Percentiles rank a stretch among this genome's conserved stretches.
Conservation (phyloP, 148 eudicot genomes). For the Cornus florida region DNA sequence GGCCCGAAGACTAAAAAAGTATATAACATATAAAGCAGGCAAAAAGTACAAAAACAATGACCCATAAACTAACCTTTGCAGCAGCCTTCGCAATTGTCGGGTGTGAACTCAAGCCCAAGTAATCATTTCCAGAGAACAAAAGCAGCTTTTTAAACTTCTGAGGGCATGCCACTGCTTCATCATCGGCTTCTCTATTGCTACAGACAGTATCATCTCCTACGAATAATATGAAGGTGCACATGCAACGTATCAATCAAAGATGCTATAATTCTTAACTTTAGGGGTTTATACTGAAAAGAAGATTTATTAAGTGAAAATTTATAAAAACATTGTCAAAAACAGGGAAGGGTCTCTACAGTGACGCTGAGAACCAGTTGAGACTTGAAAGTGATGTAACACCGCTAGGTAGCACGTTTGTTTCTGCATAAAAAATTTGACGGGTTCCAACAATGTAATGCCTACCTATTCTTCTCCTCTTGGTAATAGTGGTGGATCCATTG, state of each 20-base stretch:
- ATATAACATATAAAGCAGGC: background rate
- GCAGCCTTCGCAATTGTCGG: conserved; percentile 75
- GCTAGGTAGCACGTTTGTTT: too few relatives aligned
- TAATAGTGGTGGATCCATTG: too few relatives aligned
- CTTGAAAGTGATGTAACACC: too few relatives aligned
- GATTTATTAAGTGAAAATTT: too few relatives aligned
- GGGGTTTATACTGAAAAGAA: background rate
- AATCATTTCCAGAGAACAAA: conserved; percentile 96
- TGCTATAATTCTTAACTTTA: background rate
- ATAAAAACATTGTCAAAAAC: too few relatives aligned
- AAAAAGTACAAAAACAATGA: background rate
- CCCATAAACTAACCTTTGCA: conserved; percentile 52
- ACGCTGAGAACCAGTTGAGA: too few relatives aligned
- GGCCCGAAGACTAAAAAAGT: background rate
- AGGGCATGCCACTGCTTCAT: conserved; percentile 27
- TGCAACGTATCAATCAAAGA: background rate
- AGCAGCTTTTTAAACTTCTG: conserved; percentile 52
- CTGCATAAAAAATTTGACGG: too few relatives aligned
- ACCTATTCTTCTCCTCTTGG: too few relatives aligned
- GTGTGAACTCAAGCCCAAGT: conserved; percentile 93
- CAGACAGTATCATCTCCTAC: conserved; percentile 46
- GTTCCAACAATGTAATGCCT: too few relatives aligned
- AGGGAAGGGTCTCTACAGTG: too few relatives aligned
- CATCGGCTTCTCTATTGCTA: conserved; percentile 25
- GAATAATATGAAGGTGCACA: background rate